Evolutionary conservation across 768 basidiomycete species (phyloP), one percentile per base, ranked within the genome.

Genomic region (Sporobolomyces pararoseus): DNA sequence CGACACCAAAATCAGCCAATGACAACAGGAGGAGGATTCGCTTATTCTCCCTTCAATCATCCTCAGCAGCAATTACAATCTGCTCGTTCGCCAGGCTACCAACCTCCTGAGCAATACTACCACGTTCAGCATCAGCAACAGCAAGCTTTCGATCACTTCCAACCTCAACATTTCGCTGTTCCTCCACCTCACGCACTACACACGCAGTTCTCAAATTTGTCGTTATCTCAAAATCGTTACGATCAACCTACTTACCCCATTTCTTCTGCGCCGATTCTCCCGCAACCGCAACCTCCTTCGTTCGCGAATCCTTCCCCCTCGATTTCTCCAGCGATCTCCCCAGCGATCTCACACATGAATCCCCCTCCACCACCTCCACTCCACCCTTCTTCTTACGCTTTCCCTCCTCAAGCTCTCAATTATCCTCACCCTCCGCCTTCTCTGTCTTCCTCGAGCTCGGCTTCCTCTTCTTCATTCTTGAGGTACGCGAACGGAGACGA

Each of bases 301-400:
- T 42, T 49, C 53, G 32, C 39, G 17, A 42, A 42, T 17, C 53
- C 53, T 54, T 54, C 53, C 29, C 53, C 29, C 31, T 37, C 53
- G 32, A 23, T 54, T 19, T 19, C 32, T 35, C 13, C 32, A 32
- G 14, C 31, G 7, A 27, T 55, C 54, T 17, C 54, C n/a, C 29
- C 32, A 55, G 29, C 54, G 32, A 19, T n/a, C 7, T 31, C 54
- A 19, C 29, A 29, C 23, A 12, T 25, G 25, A 29, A 4, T 53
- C 32, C 25, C 12, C 12, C 52, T 13, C 32, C 52, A 7, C 32
- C 52, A 29, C 9, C 25, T 29, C 32, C 54, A 4, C 23, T 35
- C 19, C 14, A 35, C 54, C 54, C 54, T 17, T 37, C 34, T 35
- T 19, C 17, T 23, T 47, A 16, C 46, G n/a, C n/a, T n/a, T n/a